A percentile compares a stretch with the other conserved stretches of the same genome.
These are phyloP conservation scores for Inga leiocalycina DNA, from an alignment of 306 rosid genomes.

Conservation along the genomic window DNA sequence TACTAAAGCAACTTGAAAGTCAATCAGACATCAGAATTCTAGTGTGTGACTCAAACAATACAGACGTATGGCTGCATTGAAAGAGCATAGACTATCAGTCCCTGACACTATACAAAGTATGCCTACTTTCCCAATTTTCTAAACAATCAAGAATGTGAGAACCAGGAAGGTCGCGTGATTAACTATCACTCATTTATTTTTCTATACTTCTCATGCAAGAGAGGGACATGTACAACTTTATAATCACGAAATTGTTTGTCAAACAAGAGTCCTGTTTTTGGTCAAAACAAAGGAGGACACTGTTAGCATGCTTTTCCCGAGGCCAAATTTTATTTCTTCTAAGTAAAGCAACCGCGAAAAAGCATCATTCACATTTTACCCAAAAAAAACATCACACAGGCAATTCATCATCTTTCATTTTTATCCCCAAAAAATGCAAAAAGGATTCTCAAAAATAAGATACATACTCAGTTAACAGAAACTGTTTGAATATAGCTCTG, in stretches of 20 bases:
- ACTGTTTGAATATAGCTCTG: conserved; percentile 73
- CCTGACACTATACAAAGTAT: background rate
- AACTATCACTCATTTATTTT: background rate
- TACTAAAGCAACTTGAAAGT: background rate
- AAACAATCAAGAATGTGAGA: background rate
- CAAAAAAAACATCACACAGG: background rate
- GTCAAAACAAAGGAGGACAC: background rate
- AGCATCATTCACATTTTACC: background rate
- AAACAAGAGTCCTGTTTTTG: background rate
- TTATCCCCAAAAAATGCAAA: background rate
- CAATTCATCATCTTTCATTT: conserved; percentile 11
- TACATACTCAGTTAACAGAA: conserved; percentile 63
- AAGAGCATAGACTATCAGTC: background rate
- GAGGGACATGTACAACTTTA: background rate
- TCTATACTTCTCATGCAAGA: background rate
- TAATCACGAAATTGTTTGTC: background rate
- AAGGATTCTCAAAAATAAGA: background rate
- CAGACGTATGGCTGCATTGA: background rate
- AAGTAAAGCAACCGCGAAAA: background rate
- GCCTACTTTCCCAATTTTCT: background rate
- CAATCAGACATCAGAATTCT: background rate
- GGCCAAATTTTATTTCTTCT: background rate
- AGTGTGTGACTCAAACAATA: background rate
- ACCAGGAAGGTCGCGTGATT: background rate
- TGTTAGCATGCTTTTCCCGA: background rate